Percentiles rank a stretch among this genome's conserved stretches.
phyloP scores from a whole-genome alignment of 345 rosid species.

The Eucalyptus pumila region DNA sequence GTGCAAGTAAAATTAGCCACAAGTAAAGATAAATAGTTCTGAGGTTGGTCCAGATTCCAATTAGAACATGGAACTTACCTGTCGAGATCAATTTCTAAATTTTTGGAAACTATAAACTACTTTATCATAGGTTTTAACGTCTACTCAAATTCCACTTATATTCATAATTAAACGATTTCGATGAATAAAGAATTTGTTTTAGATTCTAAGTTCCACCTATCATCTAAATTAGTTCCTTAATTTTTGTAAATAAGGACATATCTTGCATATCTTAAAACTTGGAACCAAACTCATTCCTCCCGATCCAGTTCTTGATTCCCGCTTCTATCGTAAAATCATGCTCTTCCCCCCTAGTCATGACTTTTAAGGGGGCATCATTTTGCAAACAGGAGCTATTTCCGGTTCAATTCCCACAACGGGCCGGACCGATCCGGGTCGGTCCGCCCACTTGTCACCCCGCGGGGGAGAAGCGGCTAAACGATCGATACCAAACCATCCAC shows the following conservation, averaged over 20 bases:
- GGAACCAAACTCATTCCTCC: accelerated
- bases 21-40: accelerated
- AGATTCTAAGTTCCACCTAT: accelerated
- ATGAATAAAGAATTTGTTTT: accelerated
- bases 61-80: accelerated
- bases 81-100: accelerated
- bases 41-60: accelerated
- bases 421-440: background rate
- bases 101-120: too few relatives aligned
- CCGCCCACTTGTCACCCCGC: background rate
- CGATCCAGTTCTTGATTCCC: accelerated
- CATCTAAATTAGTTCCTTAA: accelerated
- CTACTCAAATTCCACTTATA: accelerated
- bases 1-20: background rate
- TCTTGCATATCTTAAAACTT: accelerated
- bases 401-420: background rate
- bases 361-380: background rate
- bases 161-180: accelerated
- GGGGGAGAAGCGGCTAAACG: background rate
- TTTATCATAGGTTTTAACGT: accelerated
- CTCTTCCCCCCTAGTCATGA: background rate
- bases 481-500: background rate
- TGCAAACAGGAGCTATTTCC: background rate
- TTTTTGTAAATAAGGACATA: accelerated
- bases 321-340: accelerated